Evolutionary conservation across 257 asterid genomes (phyloP), one percentile per base, ranked within the genome.

Genomic region (Ilex asprella): DNA sequence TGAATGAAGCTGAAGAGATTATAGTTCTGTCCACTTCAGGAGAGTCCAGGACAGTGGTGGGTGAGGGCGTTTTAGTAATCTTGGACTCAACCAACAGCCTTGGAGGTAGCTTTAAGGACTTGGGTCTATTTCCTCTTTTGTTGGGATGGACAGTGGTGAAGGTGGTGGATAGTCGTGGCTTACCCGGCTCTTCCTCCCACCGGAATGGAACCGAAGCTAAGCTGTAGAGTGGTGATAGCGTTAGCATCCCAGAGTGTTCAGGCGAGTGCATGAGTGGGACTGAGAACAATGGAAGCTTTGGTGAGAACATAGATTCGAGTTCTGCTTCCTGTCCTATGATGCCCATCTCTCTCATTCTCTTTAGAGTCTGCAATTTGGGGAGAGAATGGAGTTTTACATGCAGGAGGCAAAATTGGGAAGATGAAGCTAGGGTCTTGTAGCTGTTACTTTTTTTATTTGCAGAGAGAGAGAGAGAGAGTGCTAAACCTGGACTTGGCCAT

Each of bases 101-200:
- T 2, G 96, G 96, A 3, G 95, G 96, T n/a, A 77, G 86, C n/a
- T 82, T 84, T 61, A 86, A 66, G 66, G 54, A 64, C 49, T 57
- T 79, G 41, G 79, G 68, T 2, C 58, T 39, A 21, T 21, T 21
- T 21, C 27, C 27, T 56, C 52, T 51, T 61, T 72, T 70, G 78
- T 56, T 62, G 41, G 75, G n/a, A 11, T 46, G 75, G 70, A 53
- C 47, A 39, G 78, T 30, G 46, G 65, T 56, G 46, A 64, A 53
- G 39, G 56, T 35, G 55, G 87, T 58, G 60, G 81, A 75, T 41
- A 79, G 93, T 44, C 86, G 80, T 39, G 95, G 95, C 70, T 82
- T 89, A 0, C 95, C 97, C 13, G 97, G 97, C 39, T 76, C 71
- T 54, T 84, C 86, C 56, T 89, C 97, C 97, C 97, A 89, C 50